Evolutionary conservation across 345 rosid species (phyloP).

Genomic region (Abelmoschus esculentus): DNA sequence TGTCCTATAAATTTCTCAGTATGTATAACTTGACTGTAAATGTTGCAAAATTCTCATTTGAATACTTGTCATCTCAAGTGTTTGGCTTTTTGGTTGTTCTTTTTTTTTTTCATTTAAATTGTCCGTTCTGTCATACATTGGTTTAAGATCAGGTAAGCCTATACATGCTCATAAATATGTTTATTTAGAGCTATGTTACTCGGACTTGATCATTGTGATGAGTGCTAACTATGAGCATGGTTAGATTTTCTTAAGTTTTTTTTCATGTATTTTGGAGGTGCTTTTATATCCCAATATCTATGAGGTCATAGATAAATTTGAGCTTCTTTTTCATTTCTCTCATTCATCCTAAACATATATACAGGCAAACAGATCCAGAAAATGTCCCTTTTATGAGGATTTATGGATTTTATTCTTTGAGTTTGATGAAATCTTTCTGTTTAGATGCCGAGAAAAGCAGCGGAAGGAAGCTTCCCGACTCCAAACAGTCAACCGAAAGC

Average conservation of each 20-base stretch:
- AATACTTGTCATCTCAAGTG: no score
- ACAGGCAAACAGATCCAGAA: neutral
- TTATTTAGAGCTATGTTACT: neutral
- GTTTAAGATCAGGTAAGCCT: neutral
- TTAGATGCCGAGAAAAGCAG: slow-evolving; percentile 97
- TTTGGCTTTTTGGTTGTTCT: no score
- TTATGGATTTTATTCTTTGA: neutral
- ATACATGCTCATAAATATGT: neutral
- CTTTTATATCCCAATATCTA: neutral
- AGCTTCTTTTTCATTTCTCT: neutral
- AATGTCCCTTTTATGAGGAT: neutral
- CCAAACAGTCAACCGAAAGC: slow-evolving; percentile 82
- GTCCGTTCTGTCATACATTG: neutral
- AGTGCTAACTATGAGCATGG: no score
- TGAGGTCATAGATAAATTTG: neutral
- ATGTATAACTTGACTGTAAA: no score
- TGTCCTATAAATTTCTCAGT: no score
- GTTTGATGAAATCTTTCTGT: neutral
- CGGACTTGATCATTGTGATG: neutral
- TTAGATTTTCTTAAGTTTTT: no score
- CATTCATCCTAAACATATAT: neutral
- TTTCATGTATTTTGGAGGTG: no score
- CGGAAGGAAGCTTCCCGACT: slow-evolving; percentile 92
- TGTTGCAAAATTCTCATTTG: no score
- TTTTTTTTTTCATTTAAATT: no score